Base-by-base conservation (phyloP, 148 eudicot genomes). In the Rhododendron molle region DNA sequence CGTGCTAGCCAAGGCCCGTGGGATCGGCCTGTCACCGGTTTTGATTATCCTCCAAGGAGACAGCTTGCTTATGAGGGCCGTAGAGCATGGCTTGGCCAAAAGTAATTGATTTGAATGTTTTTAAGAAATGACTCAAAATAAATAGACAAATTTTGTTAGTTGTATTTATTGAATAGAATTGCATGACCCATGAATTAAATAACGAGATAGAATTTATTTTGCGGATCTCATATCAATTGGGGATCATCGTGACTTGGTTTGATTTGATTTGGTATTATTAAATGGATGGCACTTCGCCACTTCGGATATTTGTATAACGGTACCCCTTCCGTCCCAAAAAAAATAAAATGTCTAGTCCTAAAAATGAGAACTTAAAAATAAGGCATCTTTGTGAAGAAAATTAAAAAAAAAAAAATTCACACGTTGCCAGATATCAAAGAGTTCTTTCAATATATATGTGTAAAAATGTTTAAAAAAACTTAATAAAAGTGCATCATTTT, bases 1-100 rank as follows among this genome's bases (percentile, higher is more conserved):
- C 85, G 67, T 94, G 87, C 69, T 78, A 5, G 94, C 94, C 3
- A 87, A 93, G 54, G 95, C 95, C 28, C 81, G 89, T 4, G 93
- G 94, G 44, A 88, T 94, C 7, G 97, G 95, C 20, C 80, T 82
- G 76, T 90, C 91, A 18, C 97, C 93, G 3, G 87, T 94, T 54
- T 86, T 76, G 2, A 87, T 94, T 1, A 62, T 89, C 77, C 86
- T 92, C 52, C 94, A 91, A 15, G 92, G 83, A 28, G 94, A 91
- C 23, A 90, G 97, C 78, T 80, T 94, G n/a, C 76, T 92, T 23
- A 28, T 82, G 90, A 93, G 86, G 72, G 93, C 85, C 23, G 90
- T 88, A 26, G 89, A 89, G 12, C 58, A 86, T 28, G 91, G 88
- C 5, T 16, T 86, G 87, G 83, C 56, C 23, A 67, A 89, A 18